Evolutionary conservation across 1,139 yeast genomes (phyloP).

Genomic region (Blastobotrys ciferrii): DNA sequence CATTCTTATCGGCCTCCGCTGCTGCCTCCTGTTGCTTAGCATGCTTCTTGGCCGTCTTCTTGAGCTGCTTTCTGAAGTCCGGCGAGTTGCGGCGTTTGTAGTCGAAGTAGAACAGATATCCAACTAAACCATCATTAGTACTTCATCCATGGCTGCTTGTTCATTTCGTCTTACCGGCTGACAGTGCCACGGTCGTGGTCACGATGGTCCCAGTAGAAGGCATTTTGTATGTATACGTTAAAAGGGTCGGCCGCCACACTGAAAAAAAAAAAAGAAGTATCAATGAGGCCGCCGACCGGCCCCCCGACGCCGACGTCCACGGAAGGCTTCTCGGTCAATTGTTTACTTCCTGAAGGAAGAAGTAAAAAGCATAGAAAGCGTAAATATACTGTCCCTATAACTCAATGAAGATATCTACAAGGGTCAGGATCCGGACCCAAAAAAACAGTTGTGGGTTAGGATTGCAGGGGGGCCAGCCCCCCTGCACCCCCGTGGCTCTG

Average conservation of each 20-base stretch:
- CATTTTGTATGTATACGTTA: slow-evolving; percentile 20
- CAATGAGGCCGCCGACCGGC: neutral
- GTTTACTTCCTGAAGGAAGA: no score
- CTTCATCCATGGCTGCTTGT: neutral
- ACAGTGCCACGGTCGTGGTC: slow-evolving; percentile 33
- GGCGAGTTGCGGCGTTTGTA: slow-evolving; percentile 81
- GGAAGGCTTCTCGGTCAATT: neutral
- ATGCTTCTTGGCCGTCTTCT: slow-evolving; percentile 55
- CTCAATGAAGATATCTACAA: no score
- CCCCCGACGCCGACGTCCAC: neutral
- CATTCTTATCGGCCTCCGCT: slow-evolving; percentile 58
- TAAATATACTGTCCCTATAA: no score
- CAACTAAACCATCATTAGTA: slow-evolving; percentile 39
- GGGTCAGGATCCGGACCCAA: no score
- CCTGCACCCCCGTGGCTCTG: no score
- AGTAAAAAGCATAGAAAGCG: no score
- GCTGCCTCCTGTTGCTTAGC: slow-evolving; percentile 56
- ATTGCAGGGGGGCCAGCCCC: no score
- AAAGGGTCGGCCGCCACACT: slow-evolving; percentile 2
- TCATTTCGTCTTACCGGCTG: slow-evolving; percentile 30
- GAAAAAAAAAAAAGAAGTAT: neutral
- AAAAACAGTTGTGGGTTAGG: no score
- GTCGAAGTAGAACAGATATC: slow-evolving; percentile 87
- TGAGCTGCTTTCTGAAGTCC: slow-evolving; percentile 75
- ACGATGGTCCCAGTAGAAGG: slow-evolving; percentile 35